Evolutionary conservation across 2,329 filamentous ascomycete species (phyloP).

Genomic region (Colletotrichum scovillei): DNA sequence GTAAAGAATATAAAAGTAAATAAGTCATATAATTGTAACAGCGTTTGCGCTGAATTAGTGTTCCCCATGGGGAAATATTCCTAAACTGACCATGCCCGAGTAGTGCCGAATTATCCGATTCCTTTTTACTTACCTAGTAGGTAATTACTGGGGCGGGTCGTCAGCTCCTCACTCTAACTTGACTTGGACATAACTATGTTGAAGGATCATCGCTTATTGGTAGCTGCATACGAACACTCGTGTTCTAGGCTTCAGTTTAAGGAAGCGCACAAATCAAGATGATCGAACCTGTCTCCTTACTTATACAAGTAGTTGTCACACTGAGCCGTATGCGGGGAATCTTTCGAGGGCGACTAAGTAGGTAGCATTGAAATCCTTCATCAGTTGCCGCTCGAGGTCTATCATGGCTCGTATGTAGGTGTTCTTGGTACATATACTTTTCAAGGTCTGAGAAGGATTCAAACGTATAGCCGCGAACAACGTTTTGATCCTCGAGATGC

Average conservation of each 20-base stretch:
- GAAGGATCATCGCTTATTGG: no score
- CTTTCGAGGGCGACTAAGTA: neutral
- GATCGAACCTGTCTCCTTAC: neutral
- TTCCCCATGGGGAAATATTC: no score
- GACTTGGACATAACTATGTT: no score
- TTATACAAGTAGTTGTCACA: neutral
- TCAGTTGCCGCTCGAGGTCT: neutral
- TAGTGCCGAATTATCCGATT: no score
- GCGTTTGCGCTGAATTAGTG: no score
- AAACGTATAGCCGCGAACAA: neutral
- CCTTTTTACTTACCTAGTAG: no score
- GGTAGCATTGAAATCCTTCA: neutral
- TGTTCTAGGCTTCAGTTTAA: neutral
- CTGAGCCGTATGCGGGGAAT: neutral
- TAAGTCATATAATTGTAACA: no score
- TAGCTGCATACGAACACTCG: no score
- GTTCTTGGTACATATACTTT: neutral
- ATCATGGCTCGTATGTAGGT: neutral
- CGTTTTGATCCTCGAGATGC: neutral
- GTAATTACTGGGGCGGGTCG: no score
- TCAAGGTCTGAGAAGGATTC: neutral
- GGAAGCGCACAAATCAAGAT: neutral
- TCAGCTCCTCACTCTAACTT: no score
- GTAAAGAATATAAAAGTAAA: no score
- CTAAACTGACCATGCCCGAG: no score